Percentiles rank a stretch among this genome's conserved stretches.
phyloP scores from a whole-genome alignment of 1,139 yeast genomes.

The Citeromyces siamensis region DNA sequence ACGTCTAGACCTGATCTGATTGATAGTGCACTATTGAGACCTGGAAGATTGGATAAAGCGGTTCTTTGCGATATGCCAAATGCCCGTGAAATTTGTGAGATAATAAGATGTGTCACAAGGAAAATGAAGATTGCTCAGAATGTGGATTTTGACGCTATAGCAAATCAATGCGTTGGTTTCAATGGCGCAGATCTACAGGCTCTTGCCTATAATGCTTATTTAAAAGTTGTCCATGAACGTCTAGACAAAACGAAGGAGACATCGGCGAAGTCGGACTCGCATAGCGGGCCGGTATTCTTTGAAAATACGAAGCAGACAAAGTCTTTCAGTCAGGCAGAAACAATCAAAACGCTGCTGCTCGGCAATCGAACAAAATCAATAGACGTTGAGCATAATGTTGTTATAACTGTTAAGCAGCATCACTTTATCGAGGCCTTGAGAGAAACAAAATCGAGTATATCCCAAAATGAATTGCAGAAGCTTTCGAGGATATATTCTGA shows the following conservation, averaged over 20 bases:
- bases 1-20: conserved; percentile 77
- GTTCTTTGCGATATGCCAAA: conserved; percentile 83
- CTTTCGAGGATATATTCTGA: conserved; percentile 54
- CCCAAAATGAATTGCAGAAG: conserved; percentile 55
- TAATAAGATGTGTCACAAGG: conserved; percentile 47
- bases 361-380: neutral
- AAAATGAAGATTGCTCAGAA: conserved; percentile 38
- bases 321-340: conserved; percentile 6
- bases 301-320: conserved; percentile 19
- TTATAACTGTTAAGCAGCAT: conserved; percentile 14
- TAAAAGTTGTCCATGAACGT: conserved; percentile 78
- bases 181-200: conserved; percentile 97
- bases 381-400: neutral
- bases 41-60: conserved; percentile 91
- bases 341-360: conserved; percentile 7
- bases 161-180: conserved; percentile 56
- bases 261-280: conserved; percentile 11
- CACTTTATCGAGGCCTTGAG: conserved; percentile 54
- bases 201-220: conserved; percentile 79
- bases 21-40: conserved; percentile 88
- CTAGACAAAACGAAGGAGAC: conserved; percentile 28
- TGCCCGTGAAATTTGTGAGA: conserved; percentile 59
- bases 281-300: conserved; percentile 20
- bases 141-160: conserved; percentile 44
- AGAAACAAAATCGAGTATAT: conserved; percentile 84